phyloP scores from a whole-genome alignment of 306 rosid species.

The Acacia acuminata region DNA sequence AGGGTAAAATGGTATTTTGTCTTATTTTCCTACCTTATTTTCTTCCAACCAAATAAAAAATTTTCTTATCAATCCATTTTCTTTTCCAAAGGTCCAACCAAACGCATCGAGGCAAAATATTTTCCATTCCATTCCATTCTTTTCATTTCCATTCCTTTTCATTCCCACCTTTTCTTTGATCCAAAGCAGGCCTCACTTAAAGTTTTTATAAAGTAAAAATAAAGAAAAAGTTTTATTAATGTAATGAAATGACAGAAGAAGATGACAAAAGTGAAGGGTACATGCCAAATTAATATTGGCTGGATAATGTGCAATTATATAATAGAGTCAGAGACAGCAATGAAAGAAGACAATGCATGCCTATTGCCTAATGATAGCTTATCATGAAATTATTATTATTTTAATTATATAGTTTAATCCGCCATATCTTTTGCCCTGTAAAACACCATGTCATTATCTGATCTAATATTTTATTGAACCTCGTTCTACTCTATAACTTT shows the following conservation, averaged over 20 bases:
- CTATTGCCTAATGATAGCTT: not conserved
- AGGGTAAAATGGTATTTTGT: no score
- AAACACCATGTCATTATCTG: not conserved
- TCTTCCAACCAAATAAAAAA: no score
- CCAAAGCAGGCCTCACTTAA: no score
- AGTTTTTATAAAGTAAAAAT: no score
- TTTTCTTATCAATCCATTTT: no score
- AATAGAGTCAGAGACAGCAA: not conserved
- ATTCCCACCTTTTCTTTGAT: no score
- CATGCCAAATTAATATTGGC: slow-evolving; percentile 1
- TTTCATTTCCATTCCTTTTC: no score
- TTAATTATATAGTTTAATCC: not conserved
- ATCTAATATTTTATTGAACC: not conserved
- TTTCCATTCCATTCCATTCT: no score
- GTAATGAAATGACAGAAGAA: not conserved
- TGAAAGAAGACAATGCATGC: not conserved
- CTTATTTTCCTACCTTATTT: no score
- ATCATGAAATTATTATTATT: not conserved
- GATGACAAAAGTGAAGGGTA: not conserved
- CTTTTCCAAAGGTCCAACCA: no score
- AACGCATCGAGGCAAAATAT: no score
- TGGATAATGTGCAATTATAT: not conserved
- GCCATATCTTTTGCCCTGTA: not conserved
- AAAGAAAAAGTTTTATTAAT: not conserved
- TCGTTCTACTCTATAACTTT: not conserved